Evolutionary conservation across 495 filamentous ascomycete genomes (phyloP).

Genomic region (Aspergillus sparsus): DNA sequence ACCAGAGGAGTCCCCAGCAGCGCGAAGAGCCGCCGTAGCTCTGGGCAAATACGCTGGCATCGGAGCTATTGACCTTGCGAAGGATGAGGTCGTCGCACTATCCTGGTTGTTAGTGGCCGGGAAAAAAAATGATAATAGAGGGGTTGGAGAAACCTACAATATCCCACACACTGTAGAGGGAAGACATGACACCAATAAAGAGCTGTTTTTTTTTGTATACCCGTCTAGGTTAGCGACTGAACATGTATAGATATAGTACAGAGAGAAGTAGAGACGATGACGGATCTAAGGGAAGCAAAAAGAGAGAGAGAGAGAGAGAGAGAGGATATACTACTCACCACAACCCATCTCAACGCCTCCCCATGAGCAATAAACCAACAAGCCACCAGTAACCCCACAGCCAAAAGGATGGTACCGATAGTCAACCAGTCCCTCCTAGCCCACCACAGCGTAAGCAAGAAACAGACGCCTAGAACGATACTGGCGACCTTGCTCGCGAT

Average conservation of each 20-base stretch:
- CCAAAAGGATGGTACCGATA: slow-evolving; percentile 64
- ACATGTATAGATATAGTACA: no score
- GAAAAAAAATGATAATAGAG: not conserved
- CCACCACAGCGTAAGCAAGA: slow-evolving; percentile 79
- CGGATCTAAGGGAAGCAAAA: not conserved
- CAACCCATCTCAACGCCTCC: slow-evolving; percentile 70
- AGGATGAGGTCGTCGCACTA: slow-evolving; percentile 80
- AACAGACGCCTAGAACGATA: slow-evolving; percentile 69
- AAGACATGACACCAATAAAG: slow-evolving; percentile 80
- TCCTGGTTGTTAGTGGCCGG: not conserved
- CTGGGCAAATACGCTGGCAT: slow-evolving; percentile 78
- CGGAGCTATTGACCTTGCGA: slow-evolving; percentile 76
- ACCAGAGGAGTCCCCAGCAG: slow-evolving; percentile 82
- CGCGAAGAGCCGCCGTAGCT: slow-evolving; percentile 76
- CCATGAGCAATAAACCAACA: slow-evolving; percentile 81
- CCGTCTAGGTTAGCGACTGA: no score
- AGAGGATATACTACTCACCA: slow-evolving; percentile 41
- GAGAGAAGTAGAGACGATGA: no score
- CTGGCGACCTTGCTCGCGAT: slow-evolving; percentile 77
- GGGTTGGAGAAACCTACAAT: slow-evolving; percentile 55
- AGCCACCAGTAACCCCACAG: slow-evolving; percentile 68
- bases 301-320: not conserved
- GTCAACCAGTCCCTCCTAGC: slow-evolving; percentile 76
- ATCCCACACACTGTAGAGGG: slow-evolving; percentile 80
- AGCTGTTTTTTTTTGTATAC: slow-evolving; percentile 37